phyloP scores from a whole-genome alignment of 495 filamentous ascomycete species.

The Cercophora newfieldiana region DNA sequence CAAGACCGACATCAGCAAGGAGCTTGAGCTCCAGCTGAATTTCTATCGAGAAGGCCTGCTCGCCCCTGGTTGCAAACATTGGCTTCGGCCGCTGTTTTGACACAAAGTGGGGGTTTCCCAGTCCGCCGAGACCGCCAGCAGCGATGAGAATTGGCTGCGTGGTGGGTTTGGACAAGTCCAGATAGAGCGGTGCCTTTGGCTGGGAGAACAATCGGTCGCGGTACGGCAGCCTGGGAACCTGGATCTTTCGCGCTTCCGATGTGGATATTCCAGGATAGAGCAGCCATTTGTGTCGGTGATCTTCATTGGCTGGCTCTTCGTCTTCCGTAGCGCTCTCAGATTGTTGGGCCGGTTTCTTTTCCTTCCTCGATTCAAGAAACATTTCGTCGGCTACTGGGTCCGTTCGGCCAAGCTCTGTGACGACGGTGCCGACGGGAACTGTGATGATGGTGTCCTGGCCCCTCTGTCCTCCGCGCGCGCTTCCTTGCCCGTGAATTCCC shows the following conservation, averaged over 20 bases:
- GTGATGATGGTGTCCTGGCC: constrained; percentile 85
- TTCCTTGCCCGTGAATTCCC: constrained; percentile 85
- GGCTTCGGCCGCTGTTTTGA: constrained; percentile 67
- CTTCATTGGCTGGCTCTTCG: constrained; percentile 39
- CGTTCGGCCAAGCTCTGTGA: constrained; percentile 74
- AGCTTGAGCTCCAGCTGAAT: constrained; percentile 92
- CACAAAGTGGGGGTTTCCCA: constrained; percentile 92
- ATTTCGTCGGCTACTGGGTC: constrained; percentile 75
- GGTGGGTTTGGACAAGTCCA: constrained; percentile 82
- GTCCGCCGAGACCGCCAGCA: constrained; percentile 81
- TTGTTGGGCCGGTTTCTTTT: background rate
- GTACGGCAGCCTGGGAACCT: constrained; percentile 59
- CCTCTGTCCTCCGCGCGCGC: constrained; percentile 71
- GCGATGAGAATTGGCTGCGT: constrained; percentile 84
- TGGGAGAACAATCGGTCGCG: constrained; percentile 62
- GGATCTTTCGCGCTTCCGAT: constrained; percentile 59
- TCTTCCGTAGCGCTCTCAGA: constrained; percentile 1
- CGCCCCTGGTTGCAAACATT: constrained; percentile 85
- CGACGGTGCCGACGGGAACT: constrained; percentile 89
- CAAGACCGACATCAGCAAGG: constrained; percentile 89
- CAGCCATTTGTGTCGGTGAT: constrained; percentile 71
- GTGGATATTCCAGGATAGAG: constrained; percentile 75
- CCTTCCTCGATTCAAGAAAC: constrained; percentile 8
- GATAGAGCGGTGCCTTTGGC: constrained; percentile 66
- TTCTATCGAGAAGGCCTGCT: constrained; percentile 70